These are phyloP conservation scores for Kuraishia ogatae DNA, from an alignment of 805 yeast species.

Conservation along the genomic window DNA sequence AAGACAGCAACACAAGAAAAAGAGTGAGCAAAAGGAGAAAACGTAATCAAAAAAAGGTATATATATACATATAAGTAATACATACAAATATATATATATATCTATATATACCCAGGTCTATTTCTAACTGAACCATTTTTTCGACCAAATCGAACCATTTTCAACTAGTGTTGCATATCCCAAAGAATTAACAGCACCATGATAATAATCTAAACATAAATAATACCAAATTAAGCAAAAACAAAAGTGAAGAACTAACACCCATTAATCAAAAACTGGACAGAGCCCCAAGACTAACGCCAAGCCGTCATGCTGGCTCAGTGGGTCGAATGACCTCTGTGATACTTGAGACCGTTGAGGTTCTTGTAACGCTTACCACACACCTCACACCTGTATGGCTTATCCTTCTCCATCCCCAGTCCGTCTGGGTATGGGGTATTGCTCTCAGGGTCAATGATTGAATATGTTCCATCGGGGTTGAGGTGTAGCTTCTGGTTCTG, in stretches of 20 bases:
- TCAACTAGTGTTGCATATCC: neutral
- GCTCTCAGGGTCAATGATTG: conserved; percentile 85
- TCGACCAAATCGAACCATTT: neutral
- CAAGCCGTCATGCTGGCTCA: conserved; percentile 19
- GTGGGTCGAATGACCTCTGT: conserved; percentile 97
- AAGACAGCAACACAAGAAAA: neutral
- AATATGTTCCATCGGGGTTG: conserved; percentile 87
- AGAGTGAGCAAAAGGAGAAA: neutral
- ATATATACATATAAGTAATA: neutral
- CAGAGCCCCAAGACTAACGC: neutral
- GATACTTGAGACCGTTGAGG: conserved; percentile 92
- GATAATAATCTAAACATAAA: neutral
- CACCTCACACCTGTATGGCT: conserved; percentile 96
- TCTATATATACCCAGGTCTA: neutral
- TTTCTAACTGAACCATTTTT: neutral
- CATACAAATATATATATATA: too few relatives aligned
- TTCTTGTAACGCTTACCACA: conserved; percentile 97
- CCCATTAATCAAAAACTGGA: neutral
- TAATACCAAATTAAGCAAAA: neutral
- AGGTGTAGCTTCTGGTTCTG: conserved; percentile 88
- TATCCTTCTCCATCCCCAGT: conserved; percentile 92
- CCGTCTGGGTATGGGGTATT: conserved; percentile 90
- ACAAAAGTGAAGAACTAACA: neutral
- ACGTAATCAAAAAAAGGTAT: neutral
- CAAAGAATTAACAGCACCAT: neutral